Base-by-base conservation (phyloP, 2,329 filamentous ascomycete species). In the Fusarium euwallaceae region DNA sequence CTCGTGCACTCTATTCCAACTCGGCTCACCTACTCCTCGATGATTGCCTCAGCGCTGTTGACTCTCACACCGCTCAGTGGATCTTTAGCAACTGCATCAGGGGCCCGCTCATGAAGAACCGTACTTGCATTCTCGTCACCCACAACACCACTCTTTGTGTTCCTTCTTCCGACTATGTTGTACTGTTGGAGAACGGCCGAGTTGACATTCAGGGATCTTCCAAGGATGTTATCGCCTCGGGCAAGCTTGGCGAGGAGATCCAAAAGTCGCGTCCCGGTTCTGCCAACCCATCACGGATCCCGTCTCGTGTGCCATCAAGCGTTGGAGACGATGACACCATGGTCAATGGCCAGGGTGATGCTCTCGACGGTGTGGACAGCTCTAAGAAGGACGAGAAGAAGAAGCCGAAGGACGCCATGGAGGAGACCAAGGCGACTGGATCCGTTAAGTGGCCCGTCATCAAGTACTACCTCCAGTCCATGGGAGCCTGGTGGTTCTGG, bases 401-500 rank as follows among this genome's bases (percentile, higher is more conserved):
- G 74, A 85, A 89, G 58, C 84, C 84, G 53, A 81, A 81, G 45
- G 86, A 89, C 70, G 87, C 88, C 3, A 88, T 90, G 86, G 88
- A 91, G 59, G 97, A 99, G 82, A 88, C 88, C 48, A 98, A 97
- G 83, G 92, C 94, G 9, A 91, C 90, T 55, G 97, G 97, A 32
- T 92, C 95, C 45, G 95, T 99, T 78, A 97, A 98, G 82, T 92
- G 95, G 88, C 88, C 90, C 24, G 95, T 98, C 61, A 93, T 99
- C 78, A 86, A 91, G 70, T 91, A 97, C 80, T 99, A 99, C 81
- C 89, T 99, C 20, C 85, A 84, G 69, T 90, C 95, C 73, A 99
- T 99, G 97, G 97, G 97, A n/a, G 89, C 92, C 6, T 98, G 95
- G 94, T 95, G 94, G 88, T 99, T 97, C 85, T 99, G 97, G 97